Evolutionary conservation across 2,329 filamentous ascomycete genomes (phyloP).

Genomic region (Trichoderma hamatum): DNA sequence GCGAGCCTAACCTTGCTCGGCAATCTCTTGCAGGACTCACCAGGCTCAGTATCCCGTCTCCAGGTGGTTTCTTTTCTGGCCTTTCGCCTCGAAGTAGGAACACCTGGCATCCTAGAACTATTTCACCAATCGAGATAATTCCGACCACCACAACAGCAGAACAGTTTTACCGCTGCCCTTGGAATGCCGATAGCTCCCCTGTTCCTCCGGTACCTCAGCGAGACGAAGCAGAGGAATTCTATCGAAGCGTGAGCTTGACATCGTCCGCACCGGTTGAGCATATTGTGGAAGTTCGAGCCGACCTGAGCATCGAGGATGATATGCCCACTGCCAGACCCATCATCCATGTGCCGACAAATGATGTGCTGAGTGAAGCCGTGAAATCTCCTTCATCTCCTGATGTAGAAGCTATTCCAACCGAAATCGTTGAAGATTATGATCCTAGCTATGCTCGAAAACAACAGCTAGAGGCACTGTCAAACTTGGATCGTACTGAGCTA

Average conservation of each 20-base stretch:
- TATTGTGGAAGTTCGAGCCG: slow-evolving; percentile 59
- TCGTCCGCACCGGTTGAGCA: slow-evolving; percentile 63
- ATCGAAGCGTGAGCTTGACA: slow-evolving; percentile 41
- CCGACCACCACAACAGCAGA: slow-evolving; percentile 90
- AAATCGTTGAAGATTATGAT: slow-evolving; percentile 72
- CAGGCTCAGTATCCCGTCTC: slow-evolving; percentile 84
- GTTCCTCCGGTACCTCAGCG: slow-evolving; percentile 42
- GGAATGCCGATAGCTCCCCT: slow-evolving; percentile 54
- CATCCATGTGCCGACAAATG: slow-evolving; percentile 39
- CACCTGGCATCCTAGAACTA: slow-evolving; percentile 73
- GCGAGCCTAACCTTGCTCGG: slow-evolving; percentile 41
- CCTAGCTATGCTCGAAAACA: slow-evolving; percentile 75
- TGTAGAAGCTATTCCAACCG: slow-evolving; percentile 61
- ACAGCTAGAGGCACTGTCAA: slow-evolving; percentile 68
- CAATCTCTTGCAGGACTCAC: slow-evolving; percentile 74
- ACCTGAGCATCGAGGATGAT: slow-evolving; percentile 58
- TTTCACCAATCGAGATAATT: slow-evolving; percentile 51
- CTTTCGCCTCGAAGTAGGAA: slow-evolving; percentile 74
- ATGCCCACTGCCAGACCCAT: slow-evolving; percentile 66
- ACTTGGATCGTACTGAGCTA: slow-evolving; percentile 79
- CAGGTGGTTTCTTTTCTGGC: slow-evolving; percentile 87
- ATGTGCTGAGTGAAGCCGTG: slow-evolving; percentile 38
- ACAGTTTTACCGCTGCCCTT: slow-evolving; percentile 85
- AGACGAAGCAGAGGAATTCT: slow-evolving; percentile 46
- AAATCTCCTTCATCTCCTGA: slow-evolving; percentile 47